Percentiles rank a stretch among this genome's conserved stretches.
Evolutionary conservation across 2,329 filamentous ascomycete genomes (phyloP).

Genomic region (Lachnellula occidentalis): DNA sequence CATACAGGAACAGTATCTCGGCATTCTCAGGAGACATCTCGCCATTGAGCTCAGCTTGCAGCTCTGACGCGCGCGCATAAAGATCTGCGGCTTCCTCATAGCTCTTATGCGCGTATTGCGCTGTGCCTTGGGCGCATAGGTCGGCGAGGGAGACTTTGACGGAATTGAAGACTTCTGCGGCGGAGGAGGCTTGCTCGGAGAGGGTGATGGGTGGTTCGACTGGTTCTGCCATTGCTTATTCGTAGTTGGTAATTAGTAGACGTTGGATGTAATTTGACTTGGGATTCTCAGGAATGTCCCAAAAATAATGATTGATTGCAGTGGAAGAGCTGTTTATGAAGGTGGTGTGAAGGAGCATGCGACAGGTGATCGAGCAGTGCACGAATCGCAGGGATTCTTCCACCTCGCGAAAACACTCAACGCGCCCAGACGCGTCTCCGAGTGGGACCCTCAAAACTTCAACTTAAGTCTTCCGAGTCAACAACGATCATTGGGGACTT

Average conservation of each 20-base stretch:
- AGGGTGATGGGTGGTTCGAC: conserved; percentile 21
- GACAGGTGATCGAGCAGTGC: conserved; percentile 6
- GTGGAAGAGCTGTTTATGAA: neutral
- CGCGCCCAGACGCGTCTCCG: conserved; percentile 15
- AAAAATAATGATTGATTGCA: neutral
- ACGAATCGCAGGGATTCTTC: neutral
- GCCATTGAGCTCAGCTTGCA: conserved; percentile 87
- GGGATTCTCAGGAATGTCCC: neutral
- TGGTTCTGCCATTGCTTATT: conserved; percentile 24
- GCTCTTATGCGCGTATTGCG: conserved; percentile 84
- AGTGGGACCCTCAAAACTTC: neutral
- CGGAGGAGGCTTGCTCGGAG: conserved; percentile 19
- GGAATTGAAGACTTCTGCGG: conserved; percentile 27
- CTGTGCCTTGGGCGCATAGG: conserved; percentile 70
- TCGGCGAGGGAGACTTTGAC: conserved; percentile 65
- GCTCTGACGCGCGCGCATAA: conserved; percentile 81
- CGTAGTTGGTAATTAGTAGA: neutral
- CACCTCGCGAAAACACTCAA: conserved; percentile 9
- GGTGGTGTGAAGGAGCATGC: conserved; percentile 8
- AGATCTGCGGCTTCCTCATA: conserved; percentile 80
- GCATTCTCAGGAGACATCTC: conserved; percentile 88
- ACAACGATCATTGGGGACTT: neutral
- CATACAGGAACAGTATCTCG: conserved; percentile 90
- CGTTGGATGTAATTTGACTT: neutral
- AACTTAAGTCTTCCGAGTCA: neutral